Base-by-base conservation (phyloP, 768 basidiomycete genomes). In the Phylloporus rhodoxanthus region DNA sequence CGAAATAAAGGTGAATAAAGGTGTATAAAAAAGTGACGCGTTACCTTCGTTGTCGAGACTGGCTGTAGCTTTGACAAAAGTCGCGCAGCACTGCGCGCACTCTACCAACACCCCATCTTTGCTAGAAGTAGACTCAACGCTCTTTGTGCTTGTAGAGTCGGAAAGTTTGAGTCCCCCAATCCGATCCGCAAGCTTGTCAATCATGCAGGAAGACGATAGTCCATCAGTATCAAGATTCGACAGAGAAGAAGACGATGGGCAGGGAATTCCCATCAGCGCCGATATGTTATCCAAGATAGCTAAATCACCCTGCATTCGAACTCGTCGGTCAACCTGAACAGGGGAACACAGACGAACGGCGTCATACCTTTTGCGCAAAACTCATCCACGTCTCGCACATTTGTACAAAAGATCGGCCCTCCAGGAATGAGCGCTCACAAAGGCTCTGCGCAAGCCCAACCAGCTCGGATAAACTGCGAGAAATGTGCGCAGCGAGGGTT, bases 331-430 rank as follows among this genome's bases (percentile, higher is more conserved):
- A 43, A 42, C 26, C 5, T 23, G 11, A 37, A 20, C 17, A 36
- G 6, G 14, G 8, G 21, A 38, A 25, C 36, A 47, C 20, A 36
- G 42, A 43, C 19, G 14, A 32, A 14, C 10, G 28, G 14, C 13
- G 30, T 65, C 74, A 49, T 42, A 85, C 88, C 70, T 73, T 74
- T 58, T 78, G 79, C 0, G 87, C 85, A 54, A 88, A 78, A 17
- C 67, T 70, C 56, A 80, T 75, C 81, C 88, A 88, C 47, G 78
- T 80, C 54, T 90, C 85, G 60, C 86, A 88, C 62, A 85, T 78
- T 8, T 71, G 70, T 13, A 79, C 52, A 57, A 85, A 91, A 1
- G 74, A 71, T 41, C 68, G 73, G 3, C 80, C 80, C 14, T 64
- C 64, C 48, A 79, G 54, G 53, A 84, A 83, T 0, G 53, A 2